A percentile compares a stretch with the other conserved stretches of the same genome.
phyloP scores from a whole-genome alignment of 257 asterid genomes.

The Thymus mandschuricus region DNA sequence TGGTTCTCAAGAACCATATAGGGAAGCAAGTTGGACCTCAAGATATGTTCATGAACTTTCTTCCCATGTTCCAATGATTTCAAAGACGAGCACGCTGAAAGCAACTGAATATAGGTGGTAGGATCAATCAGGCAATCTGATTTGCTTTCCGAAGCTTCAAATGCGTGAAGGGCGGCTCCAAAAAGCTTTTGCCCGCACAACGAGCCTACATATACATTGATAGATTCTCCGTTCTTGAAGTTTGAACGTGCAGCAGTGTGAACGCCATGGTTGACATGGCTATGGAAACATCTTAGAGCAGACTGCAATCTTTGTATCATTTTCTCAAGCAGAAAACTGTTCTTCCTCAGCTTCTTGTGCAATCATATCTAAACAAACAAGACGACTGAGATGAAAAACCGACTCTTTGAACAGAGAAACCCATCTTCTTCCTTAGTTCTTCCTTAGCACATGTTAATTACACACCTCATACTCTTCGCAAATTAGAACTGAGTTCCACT shows the following conservation, averaged over 20 bases:
- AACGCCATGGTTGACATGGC: slow-evolving; percentile 29
- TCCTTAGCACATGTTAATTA: background rate
- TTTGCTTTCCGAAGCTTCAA: slow-evolving; percentile 46
- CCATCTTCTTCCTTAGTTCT: slow-evolving; percentile 29
- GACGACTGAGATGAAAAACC: slow-evolving; percentile 5
- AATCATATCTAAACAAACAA: slow-evolving; percentile 18
- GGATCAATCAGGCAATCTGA: slow-evolving; percentile 39
- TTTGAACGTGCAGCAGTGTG: slow-evolving; percentile 22
- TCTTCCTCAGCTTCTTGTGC: slow-evolving; percentile 19
- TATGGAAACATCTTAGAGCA: slow-evolving; percentile 27
- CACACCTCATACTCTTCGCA: background rate
- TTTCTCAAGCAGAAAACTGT: slow-evolving; percentile 25
- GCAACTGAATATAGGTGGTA: slow-evolving; percentile 57
- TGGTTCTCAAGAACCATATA: slow-evolving; percentile 71
- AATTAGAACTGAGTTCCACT: background rate
- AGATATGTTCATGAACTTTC: slow-evolving; percentile 51
- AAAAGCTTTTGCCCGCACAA: slow-evolving; percentile 62
- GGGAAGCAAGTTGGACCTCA: slow-evolving; percentile 47
- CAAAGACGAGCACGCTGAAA: slow-evolving; percentile 62
- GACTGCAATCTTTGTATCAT: slow-evolving; percentile 47
- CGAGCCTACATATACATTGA: slow-evolving; percentile 50
- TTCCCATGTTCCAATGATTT: slow-evolving; percentile 55
- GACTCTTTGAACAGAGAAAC: slow-evolving; percentile 22
- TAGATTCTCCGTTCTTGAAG: slow-evolving; percentile 41
- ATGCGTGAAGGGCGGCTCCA: slow-evolving; percentile 54